Evolutionary conservation across 1,139 yeast species (phyloP), one percentile per base, ranked within the genome.

Genomic region (Sugiyamaella japonica): DNA sequence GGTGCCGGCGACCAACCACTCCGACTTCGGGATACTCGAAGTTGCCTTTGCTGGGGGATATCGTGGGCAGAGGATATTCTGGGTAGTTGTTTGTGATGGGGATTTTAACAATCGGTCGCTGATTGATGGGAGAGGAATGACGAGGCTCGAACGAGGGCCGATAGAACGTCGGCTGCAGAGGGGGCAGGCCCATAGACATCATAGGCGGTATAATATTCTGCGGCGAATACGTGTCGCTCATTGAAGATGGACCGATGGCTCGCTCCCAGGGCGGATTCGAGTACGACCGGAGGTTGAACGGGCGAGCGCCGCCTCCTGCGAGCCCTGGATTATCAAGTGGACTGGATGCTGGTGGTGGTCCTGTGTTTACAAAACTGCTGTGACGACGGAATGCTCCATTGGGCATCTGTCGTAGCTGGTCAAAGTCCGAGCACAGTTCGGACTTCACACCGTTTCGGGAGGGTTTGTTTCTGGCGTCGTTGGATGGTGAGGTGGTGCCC

Each of bases 81-180:
- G 51, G 47, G 39, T 54, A 54, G 15, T 40, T 32, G 28, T 41
- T 38, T 8, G 55, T 53, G n/a, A 53, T 53, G 8, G 55, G 55
- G 29, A 53, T 48, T 20, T 53, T 36, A 7, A 53, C 55, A 10
- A 8, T 43, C 5, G 49, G 55, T 9, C 52, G 50, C 23, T 46
- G 53, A 16, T 46, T 25, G 34, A 5, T 31, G 3, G 38, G 13
- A 5, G 12, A 13, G 6, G 48, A 36, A 6, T 20, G 45, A 9
- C 39, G 51, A 28, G 38, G 17, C 16, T 48, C 51, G 16, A 20
- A 44, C 7, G 49, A 16, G 17, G 49, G 45, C 7, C 20, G 41
- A 15, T 25, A n/a, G 34, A 42, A 8, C 29, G 39, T 17, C n/a
- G 44, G 15, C 20, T 17, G 36, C 12, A 34, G 36, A n/a, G 46